Base-by-base conservation (phyloP, 495 filamentous ascomycete genomes). In the Chaetomium cochliodes region DNA sequence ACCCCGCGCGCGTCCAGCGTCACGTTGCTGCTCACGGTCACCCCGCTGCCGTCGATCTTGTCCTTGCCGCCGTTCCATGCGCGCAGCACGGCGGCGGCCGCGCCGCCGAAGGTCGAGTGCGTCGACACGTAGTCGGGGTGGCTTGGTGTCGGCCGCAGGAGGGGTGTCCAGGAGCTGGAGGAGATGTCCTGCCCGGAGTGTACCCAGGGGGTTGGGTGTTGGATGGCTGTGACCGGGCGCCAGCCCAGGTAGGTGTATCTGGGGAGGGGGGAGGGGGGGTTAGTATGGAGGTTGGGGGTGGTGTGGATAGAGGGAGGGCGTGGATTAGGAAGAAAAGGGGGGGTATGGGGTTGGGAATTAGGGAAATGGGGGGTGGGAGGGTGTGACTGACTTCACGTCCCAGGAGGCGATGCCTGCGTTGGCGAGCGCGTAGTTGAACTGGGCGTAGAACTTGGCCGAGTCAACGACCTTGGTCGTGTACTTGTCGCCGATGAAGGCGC, bases 361-460 rank as follows among this genome's bases (percentile, higher is more conserved):
- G 22, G 28, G 28, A 41, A 23, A 11, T 25, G 33, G 9, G 28
- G 22, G 18, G 56, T 39, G 37, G 4, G 12, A 16, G 12, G 47
- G 57, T 25, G 1, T 0, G 53, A 37, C 44, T 1, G 26, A 70
- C 72, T 76, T 77, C 22, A 52, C 58, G 46, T 73, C 67, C 71
- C 72, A 77, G 15, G 66, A 52, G 8, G 72, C 75, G 47, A 77
- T 62, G 5, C 64, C 75, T 0, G 74, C 75, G 63, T 76, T 77
- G 28, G 71, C 70, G n/a, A 77, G 67, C n/a, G 75, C 75, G 65
- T 75, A 76, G 69, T 77, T 74, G 58, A 77, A 65, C 47, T 73
- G 70, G 3, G 75, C 73, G 56, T 72, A 76, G 63, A 78, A 64
- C 60, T 70, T 72, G 66, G 75, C 75, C 12, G 70, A 73, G 2